Base-by-base conservation (phyloP, 1,284 basidiomycete genomes). In the Testicularia cyperi region DNA sequence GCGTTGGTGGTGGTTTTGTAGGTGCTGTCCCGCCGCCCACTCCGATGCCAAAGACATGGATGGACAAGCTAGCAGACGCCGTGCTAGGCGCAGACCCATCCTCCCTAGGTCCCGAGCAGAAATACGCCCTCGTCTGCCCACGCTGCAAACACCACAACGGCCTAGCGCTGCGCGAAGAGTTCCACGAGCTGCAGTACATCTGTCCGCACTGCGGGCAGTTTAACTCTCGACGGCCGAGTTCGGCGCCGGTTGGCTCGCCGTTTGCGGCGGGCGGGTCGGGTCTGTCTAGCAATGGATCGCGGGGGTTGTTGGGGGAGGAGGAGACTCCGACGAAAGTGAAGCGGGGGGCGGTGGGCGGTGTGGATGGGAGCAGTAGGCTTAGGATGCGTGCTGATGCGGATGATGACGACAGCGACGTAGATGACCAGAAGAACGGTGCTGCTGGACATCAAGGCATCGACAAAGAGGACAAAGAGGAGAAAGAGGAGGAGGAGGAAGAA, bases 101-200 rank as follows among this genome's bases (percentile, higher is more conserved):
- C 19, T 70, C 76, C 18, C 69, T 75, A 2, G 64, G 60, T 13
- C 74, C 76, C 14, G 73, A 77, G 48, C 80, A 77, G 51, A 68
- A 71, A 44, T 98, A 92, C 70, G 95, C 94, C 1, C 82, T 98
- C 44, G 95, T 99, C 30, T 99, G 94, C 78, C 85, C 86, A 51
- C 86, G 86, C 64, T 98, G 94, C 76, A 94, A 90, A 72, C 80
- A 85, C 13, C 94, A 98, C 78, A 98, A 98, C 70, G 94, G 94
- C 0, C 81, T 99, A 8, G 88, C 94, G 4, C 87, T 88, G 54
- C 88, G 91, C 76, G 86, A 84, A 51, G 83, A 89, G 77, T 95
- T 89, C 84, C 87, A 90, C 68, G 86, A 90, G 55, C 84, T 90
- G 40, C 90, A 88, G 78, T 89, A 87, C 66, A 77, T 83, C 33